A percentile compares a stretch with the other conserved stretches of the same genome.
These are phyloP conservation scores for Schizochytrium sp. DNA, from an alignment of 108 stramenopile species.

Conservation along the genomic window DNA sequence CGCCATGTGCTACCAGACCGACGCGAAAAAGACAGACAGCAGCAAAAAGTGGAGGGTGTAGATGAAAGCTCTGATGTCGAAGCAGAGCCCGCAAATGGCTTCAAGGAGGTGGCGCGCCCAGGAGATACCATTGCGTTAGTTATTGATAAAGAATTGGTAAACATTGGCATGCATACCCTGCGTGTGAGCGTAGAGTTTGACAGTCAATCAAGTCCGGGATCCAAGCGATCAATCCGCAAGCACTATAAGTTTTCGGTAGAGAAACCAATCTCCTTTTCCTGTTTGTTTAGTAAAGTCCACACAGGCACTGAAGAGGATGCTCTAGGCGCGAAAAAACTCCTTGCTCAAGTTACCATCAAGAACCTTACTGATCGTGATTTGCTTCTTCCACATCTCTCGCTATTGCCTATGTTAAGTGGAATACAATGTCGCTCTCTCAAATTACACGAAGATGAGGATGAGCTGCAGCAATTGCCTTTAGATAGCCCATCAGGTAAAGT, in stretches of 20 bases:
- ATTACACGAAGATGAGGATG: not conserved
- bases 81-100: not conserved
- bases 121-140: constrained; percentile 30
- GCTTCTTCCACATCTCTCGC: not conserved
- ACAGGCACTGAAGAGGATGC: not conserved
- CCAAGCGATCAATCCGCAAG: constrained; percentile 9
- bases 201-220: not conserved
- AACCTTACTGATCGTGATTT: constrained; percentile 1
- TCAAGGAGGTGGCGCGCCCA: not conserved
- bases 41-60: not conserved
- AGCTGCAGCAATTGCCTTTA: not conserved
- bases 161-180: constrained; percentile 11
- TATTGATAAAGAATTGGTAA: not conserved
- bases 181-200: constrained; percentile 56
- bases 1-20: not conserved
- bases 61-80: not conserved
- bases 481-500: not conserved
- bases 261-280: constrained; percentile 33
- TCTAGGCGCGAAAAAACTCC: constrained; percentile 8
- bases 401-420: not conserved
- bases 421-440: not conserved
- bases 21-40: not conserved
- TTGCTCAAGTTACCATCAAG: not conserved
- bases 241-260: constrained; percentile 27
- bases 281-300: not conserved